Base-by-base conservation (phyloP, 306 rosid genomes). In the Inga leiocalycina region DNA sequence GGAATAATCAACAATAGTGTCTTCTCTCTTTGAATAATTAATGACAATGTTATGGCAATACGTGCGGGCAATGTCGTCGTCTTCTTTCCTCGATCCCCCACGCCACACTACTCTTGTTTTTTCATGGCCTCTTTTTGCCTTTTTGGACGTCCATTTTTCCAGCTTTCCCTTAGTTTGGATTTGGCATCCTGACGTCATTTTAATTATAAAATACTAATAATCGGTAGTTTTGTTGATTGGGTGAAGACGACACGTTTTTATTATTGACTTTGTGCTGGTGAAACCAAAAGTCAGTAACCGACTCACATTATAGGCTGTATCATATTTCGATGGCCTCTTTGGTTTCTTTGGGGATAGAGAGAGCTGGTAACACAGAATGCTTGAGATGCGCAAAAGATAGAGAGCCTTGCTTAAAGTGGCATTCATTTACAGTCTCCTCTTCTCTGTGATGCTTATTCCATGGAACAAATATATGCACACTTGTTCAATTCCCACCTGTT, bases 231-330 rank as follows among this genome's bases (percentile, higher is more conserved):
- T 66, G 43, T 56, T 10, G 30, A 66, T 30, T 64, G 79, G 81
- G 46, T 51, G 24, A 81, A 71, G 92, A 84, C 89, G 17, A 45
- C 65, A 57, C 62, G 70, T 6, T 57, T 66, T 32, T 44, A 32
- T 72, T 87, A 68, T 87, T 88, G 89, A 87, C 92, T 73, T 34
- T 32, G 34, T 32, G 3, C 34, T 34, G 44, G 51, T 41, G 45
- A 76, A 87, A 92, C 86, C 85, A 81, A 83, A 85, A 64, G 12
- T 70, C 82, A 71, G 88, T 80, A 45, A 71, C n/a, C 45, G 67
- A 49, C 51, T 80, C 46, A 74, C 74, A 48, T 74, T 3, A 17
- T 35, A 71, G 76, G 56, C 64, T 70, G 44, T 6, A 32, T 37
- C 17, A 59, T 72, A 57, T 35, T 72, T 81, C 71, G 51, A 27